Evolutionary conservation across 2,329 filamentous ascomycete genomes (phyloP).

Genomic region (Calonectria crousiana): DNA sequence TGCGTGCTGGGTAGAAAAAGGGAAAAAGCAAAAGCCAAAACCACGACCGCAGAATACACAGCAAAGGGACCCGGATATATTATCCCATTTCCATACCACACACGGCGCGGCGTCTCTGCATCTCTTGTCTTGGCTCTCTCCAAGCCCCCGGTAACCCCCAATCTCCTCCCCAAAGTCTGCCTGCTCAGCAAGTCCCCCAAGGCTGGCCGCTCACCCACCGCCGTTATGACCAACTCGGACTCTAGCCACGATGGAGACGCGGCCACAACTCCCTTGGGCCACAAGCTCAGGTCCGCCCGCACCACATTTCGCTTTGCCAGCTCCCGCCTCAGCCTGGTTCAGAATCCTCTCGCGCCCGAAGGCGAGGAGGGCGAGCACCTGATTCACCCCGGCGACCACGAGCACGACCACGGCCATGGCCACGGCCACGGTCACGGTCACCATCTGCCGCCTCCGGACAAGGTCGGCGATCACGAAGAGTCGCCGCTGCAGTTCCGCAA

Average conservation of each 20-base stretch:
- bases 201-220: background rate
- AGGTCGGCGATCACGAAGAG: background rate
- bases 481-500: constrained; percentile 17
- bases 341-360: background rate
- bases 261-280: background rate
- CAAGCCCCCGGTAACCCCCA: background rate
- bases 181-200: background rate
- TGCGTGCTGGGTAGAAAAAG: background rate
- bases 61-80: background rate
- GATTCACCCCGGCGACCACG: background rate
- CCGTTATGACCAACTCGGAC: background rate
- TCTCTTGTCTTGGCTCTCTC: background rate
- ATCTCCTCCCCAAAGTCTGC: too few relatives aligned
- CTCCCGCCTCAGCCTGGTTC: constrained; percentile 3
- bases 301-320: constrained; percentile 19
- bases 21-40: background rate
- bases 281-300: constrained; percentile 12
- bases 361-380: constrained; percentile 10
- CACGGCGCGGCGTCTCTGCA: background rate
- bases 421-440: background rate
- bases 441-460: background rate
- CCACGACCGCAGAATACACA: background rate
- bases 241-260: background rate
- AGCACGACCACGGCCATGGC: background rate
- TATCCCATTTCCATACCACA: constrained; percentile 1